phyloP scores from a whole-genome alignment of 78 protist species.

The Guillardia theta region DNA sequence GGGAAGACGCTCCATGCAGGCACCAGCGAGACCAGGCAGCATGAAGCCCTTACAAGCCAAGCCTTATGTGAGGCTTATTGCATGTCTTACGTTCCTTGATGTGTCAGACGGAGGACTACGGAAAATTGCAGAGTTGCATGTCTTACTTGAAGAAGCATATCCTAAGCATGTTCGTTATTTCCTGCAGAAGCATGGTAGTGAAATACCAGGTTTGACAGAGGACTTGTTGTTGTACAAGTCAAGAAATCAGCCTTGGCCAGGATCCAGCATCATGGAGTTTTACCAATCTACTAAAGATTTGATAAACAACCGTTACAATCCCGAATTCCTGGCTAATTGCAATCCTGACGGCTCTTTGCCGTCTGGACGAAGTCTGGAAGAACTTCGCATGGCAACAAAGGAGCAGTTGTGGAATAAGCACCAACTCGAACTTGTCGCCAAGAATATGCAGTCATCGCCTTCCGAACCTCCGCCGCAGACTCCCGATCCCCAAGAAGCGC shows the following conservation, averaged over 20 bases:
- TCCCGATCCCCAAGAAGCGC: not conserved
- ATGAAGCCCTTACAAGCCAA: no score
- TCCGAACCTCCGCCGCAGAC: not conserved
- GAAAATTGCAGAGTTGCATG: no score
- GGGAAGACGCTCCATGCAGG: no score
- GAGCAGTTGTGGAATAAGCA: not conserved
- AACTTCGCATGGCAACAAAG: not conserved
- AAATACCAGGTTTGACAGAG: not conserved
- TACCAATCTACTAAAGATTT: not conserved
- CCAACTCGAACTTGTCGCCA: not conserved
- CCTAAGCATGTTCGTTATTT: not conserved
- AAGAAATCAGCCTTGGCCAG: not conserved
- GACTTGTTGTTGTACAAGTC: not conserved
- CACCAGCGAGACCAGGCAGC: no score
- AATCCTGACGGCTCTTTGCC: no score
- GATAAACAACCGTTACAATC: not conserved
- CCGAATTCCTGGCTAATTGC: no score
- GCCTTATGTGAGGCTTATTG: no score
- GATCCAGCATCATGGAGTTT: not conserved
- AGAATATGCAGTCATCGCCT: not conserved
- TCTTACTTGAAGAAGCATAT: no score
- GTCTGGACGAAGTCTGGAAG: not conserved
- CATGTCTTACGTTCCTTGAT: no score
- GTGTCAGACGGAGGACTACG: no score
- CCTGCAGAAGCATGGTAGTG: not conserved